These are phyloP conservation scores for Plasmodium gaboni DNA, from an alignment of 169 alveolate genomes.

Conservation along the genomic window DNA sequence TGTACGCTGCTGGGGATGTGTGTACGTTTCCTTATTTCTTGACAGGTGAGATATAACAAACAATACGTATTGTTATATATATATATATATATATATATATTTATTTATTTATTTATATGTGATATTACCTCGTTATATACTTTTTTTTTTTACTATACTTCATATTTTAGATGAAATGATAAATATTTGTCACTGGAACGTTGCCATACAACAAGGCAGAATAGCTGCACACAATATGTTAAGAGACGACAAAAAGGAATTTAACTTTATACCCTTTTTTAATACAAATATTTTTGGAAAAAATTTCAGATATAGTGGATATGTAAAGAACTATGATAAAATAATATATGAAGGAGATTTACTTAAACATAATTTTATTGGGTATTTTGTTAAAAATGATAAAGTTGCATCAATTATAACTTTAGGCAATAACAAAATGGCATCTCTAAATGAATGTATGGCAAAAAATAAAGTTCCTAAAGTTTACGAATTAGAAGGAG, in stretches of 20 bases:
- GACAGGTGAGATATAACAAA: conserved; percentile 57
- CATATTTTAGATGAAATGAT: conserved; percentile 65
- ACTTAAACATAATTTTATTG: conserved; percentile 81
- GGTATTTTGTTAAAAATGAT: conserved; percentile 81
- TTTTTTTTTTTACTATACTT: background rate
- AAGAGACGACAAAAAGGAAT: conserved; percentile 65
- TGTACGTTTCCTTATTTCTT: conserved; percentile 83
- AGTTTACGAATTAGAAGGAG: conserved; percentile 61
- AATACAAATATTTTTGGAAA: conserved; percentile 85
- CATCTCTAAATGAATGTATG: conserved; percentile 66
- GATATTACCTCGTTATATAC: background rate
- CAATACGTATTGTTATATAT: background rate
- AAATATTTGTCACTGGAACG: conserved; percentile 87
- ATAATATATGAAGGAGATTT: conserved; percentile 85
- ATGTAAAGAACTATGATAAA: conserved; percentile 79
- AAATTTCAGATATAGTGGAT: conserved; percentile 84
- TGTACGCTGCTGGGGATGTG: conserved; percentile 86
- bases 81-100: conserved; percentile 6
- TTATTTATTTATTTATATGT: background rate
- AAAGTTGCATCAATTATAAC: conserved; percentile 77
- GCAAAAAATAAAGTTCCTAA: conserved; percentile 28
- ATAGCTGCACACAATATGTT: conserved; percentile 87
- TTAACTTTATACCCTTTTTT: conserved; percentile 84
- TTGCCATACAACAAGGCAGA: conserved; percentile 88
- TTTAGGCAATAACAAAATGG: conserved; percentile 56